A percentile compares a stretch with the other conserved stretches of the same genome.
These are phyloP conservation scores for Penicillium sp. DNA, from an alignment of 2,329 filamentous ascomycete genomes.

Conservation along the genomic window DNA sequence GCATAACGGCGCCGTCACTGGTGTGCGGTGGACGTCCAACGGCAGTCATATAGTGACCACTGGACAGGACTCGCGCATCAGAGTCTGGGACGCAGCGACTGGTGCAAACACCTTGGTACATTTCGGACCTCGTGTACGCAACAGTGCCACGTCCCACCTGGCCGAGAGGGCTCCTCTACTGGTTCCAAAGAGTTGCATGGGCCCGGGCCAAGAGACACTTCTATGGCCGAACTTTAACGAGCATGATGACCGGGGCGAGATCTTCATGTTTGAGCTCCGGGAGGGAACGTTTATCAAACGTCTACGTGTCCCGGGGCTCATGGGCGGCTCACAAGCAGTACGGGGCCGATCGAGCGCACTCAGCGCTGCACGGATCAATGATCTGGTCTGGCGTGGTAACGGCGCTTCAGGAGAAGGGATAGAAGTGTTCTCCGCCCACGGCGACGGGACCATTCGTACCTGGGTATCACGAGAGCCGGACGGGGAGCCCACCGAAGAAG, in stretches of 20 bases:
- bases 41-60: conserved; percentile 71
- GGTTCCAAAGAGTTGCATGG: conserved; percentile 56
- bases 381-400: conserved; percentile 68
- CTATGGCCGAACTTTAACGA: conserved; percentile 75
- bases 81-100: conserved; percentile 77
- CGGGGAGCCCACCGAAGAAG: conserved; percentile 40
- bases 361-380: conserved; percentile 62
- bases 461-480: conserved; percentile 64
- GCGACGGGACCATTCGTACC: conserved; percentile 74
- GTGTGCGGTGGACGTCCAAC: conserved; percentile 76
- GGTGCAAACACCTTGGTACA: conserved; percentile 83
- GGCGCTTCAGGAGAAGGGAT: conserved; percentile 53
- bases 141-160: conserved; percentile 55
- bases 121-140: conserved; percentile 78
- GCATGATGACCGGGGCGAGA: conserved; percentile 60
- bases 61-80: conserved; percentile 76
- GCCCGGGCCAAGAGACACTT: conserved; percentile 58
- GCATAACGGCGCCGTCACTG: conserved; percentile 78
- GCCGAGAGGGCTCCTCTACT: conserved; percentile 59
- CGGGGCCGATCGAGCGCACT: conserved; percentile 43
- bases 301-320: conserved; percentile 59
- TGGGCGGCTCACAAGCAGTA: conserved; percentile 35
- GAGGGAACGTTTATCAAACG: conserved; percentile 68
- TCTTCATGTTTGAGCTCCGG: conserved; percentile 73
- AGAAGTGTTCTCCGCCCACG: conserved; percentile 75